A percentile compares a stretch with the other conserved stretches of the same genome.
Evolutionary conservation across 768 basidiomycete species (phyloP).

Genomic region (Crassisporium funariophilum): DNA sequence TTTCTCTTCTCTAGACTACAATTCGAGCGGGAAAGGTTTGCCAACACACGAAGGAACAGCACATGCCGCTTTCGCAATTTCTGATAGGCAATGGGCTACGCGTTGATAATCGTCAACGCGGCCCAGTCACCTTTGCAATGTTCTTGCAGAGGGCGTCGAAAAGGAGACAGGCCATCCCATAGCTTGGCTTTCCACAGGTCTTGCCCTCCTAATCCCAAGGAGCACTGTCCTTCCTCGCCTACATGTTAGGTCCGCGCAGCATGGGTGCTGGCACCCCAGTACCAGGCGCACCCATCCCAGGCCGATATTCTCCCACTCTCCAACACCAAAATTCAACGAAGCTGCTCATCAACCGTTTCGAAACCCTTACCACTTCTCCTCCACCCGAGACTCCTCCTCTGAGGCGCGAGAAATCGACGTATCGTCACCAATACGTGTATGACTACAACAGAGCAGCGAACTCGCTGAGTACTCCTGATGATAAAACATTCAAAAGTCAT

Average conservation of each 20-base stretch:
- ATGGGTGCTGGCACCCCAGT: slow-evolving; percentile 10
- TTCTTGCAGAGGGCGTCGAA: too few species aligned
- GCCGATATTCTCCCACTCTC: not conserved
- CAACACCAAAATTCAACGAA: slow-evolving; percentile 19
- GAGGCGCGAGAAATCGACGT: slow-evolving; percentile 12
- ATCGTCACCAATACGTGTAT: slow-evolving; percentile 12
- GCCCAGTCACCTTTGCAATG: too few species aligned
- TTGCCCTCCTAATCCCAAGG: not conserved
- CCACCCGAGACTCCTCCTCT: slow-evolving; percentile 1
- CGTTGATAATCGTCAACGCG: too few species aligned
- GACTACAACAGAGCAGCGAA: slow-evolving; percentile 2
- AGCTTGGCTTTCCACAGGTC: not conserved
- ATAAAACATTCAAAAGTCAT: not conserved
- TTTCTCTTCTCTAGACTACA: too few species aligned
- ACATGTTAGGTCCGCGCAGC: slow-evolving; percentile 20
- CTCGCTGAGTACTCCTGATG: slow-evolving; percentile 4
- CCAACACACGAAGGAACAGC: too few species aligned
- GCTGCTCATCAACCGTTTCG: slow-evolving; percentile 25
- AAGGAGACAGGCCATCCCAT: too few species aligned
- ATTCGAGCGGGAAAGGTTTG: too few species aligned
- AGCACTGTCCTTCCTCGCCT: not conserved
- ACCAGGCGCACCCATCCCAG: slow-evolving; percentile 18
- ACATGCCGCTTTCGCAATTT: too few species aligned
- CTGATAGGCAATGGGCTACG: too few species aligned
- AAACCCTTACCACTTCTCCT: slow-evolving; percentile 20